Evolutionary conservation across 2,329 filamentous ascomycete genomes (phyloP), one percentile per base, ranked within the genome.

Genomic region (Cladosporium sp.): DNA sequence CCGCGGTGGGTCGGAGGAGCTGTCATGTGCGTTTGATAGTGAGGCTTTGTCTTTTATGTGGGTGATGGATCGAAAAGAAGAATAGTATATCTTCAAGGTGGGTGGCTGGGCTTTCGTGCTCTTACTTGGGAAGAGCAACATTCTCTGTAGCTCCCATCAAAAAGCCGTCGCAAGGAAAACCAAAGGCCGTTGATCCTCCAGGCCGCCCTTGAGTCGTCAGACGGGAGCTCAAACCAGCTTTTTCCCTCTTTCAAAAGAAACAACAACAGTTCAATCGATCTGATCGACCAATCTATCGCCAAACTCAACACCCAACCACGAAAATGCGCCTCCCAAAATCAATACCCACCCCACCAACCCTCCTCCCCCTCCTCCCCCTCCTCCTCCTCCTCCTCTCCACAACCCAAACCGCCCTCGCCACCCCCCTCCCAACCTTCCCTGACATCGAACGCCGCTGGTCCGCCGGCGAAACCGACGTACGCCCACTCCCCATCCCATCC

Each of bases 381-480:
- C 45, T 56, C 45, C 54, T 59, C 43, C 42, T 60, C 28, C 37
- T 54, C 51, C 35, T 54, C 31, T 33, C 54, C 28, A 35, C 49
- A 49, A 48, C 53, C n/a, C n/a, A 55, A 35, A 42, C 46, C 34
- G 33, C 43, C 42, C 43, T 52, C 35, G 45, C 52, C 16, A 52
- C 60, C 49, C 53, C 28, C 33, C 42, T 61, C 34, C 54, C 59
- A 22, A 44, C 55, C 31, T 61, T 63, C 49, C 43, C 57, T 40
- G 62, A 64, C 9, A 61, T 66, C 33, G 61, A 66, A 55, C 51
- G 55, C 16, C 54, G 61, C 14, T 66, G 62, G 63, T 56, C 56
- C 9, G 51, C 56, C 16, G 63, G 62, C 22, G 48, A 61, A 38
- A 58, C 60, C 46, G 63, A 66, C 46, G 62, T 66, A 61, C 45